Percentiles rank a stretch among this genome's conserved stretches.
phyloP scores from a whole-genome alignment of 352 stramenopile genomes.

The Phytophthora litchii region DNA sequence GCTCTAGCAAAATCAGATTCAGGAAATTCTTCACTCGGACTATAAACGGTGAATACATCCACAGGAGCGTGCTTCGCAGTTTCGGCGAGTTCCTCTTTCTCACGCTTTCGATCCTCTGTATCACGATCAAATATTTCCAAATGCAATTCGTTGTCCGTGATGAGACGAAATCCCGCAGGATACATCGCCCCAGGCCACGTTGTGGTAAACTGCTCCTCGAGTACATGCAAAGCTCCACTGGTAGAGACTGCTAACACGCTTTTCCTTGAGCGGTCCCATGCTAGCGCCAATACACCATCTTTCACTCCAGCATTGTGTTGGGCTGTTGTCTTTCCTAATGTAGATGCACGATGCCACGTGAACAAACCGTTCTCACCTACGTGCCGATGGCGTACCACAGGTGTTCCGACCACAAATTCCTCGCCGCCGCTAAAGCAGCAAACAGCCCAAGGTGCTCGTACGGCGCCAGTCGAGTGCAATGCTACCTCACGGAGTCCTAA shows the following conservation, averaged over 20 bases:
- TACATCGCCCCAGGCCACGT: conserved; percentile 88
- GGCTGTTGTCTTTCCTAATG: conserved; percentile 37
- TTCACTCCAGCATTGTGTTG: conserved; percentile 83
- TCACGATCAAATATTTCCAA: conserved; percentile 44
- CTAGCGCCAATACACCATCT: conserved; percentile 66
- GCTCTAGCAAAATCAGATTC: conserved; percentile 8
- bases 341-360: conserved; percentile 65
- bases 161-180: conserved; percentile 73
- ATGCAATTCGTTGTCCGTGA: conserved; percentile 84
- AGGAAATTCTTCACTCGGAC: conserved; percentile 23
- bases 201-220: conserved; percentile 79
- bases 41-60: conserved; percentile 52
- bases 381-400: conserved; percentile 78
- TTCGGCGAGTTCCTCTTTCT: conserved; percentile 37
- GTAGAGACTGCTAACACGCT: conserved; percentile 71
- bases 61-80: conserved; percentile 22
- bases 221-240: conserved; percentile 63
- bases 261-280: conserved; percentile 61
- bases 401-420: conserved; percentile 73
- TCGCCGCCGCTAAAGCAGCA: conserved; percentile 73
- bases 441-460: conserved; percentile 74
- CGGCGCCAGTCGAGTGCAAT: conserved; percentile 67
- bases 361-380: conserved; percentile 84
- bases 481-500: conserved; percentile 49
- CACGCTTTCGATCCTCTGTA: conserved; percentile 35